These are phyloP conservation scores for Hemisphaericaspora nanyangensis DNA, from an alignment of 805 yeast species.

Conservation along the genomic window DNA sequence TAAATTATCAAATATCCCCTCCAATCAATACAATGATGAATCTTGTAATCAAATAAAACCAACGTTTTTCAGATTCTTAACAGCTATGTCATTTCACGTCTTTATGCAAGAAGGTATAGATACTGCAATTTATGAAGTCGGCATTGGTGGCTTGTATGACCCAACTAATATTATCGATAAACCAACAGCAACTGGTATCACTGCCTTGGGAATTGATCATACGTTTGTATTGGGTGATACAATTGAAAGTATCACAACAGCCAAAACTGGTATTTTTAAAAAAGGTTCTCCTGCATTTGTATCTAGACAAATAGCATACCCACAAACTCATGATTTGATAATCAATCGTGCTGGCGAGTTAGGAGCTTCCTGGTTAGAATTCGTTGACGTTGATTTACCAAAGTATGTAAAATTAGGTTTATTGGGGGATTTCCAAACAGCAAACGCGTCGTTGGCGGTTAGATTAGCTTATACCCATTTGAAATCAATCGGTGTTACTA, in stretches of 20 bases:
- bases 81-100: conserved; percentile 85
- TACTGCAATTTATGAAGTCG: conserved; percentile 94
- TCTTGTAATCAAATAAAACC: conserved; percentile 77
- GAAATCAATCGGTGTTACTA: conserved; percentile 39
- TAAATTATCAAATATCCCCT: conserved; percentile 53
- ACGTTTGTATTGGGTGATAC: conserved; percentile 83
- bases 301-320: conserved; percentile 48
- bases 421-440: conserved; percentile 80
- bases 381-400: conserved; percentile 44
- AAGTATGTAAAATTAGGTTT: conserved; percentile 58
- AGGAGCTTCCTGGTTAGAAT: conserved; percentile 38
- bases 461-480: conserved; percentile 64
- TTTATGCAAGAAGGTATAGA: conserved; percentile 87
- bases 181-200: conserved; percentile 83
- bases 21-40: conserved; percentile 61
- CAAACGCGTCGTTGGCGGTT: conserved; percentile 86
- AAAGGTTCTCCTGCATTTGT: conserved; percentile 63
- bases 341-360: conserved; percentile 67
- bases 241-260: conserved; percentile 88
- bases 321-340: conserved; percentile 53
- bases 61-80: conserved; percentile 87
- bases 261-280: conserved; percentile 92
- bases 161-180: conserved; percentile 80
- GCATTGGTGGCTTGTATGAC: conserved; percentile 96
- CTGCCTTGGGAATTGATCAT: conserved; percentile 90